phyloP scores from a whole-genome alignment of 202 grass and related monocot species.

The Setaria italica region DNA sequence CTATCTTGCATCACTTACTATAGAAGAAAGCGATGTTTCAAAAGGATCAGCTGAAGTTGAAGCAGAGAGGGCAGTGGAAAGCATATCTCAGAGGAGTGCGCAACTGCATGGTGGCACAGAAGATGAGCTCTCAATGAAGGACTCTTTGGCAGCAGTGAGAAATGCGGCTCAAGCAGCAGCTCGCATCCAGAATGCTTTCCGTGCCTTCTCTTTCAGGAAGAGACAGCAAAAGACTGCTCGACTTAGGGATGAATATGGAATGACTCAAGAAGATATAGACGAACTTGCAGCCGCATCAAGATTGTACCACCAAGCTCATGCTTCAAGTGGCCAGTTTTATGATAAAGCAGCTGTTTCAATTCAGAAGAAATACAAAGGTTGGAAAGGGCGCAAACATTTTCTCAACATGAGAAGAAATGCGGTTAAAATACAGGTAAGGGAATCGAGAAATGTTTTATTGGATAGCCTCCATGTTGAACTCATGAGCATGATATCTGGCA shows the following conservation, averaged over 20 bases:
- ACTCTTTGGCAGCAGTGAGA: conserved; percentile 96
- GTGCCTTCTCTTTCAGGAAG: conserved; percentile 89
- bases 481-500: conserved; percentile 16
- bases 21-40: conserved; percentile 70
- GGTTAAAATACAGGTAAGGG: conserved; percentile 70
- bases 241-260: conserved; percentile 81
- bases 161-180: conserved; percentile 91
- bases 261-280: conserved; percentile 92
- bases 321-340: conserved; percentile 60
- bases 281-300: conserved; percentile 80
- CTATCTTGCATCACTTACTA: conserved; percentile 79
- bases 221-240: conserved; percentile 63
- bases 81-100: conserved; percentile 66
- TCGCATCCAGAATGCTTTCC: conserved; percentile 95
- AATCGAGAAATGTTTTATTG: conserved; percentile 18
- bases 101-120: conserved; percentile 64
- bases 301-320: conserved; percentile 53
- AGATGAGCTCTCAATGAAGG: conserved; percentile 90
- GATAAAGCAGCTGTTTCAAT: conserved; percentile 97
- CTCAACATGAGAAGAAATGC: conserved; percentile 76
- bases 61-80: conserved; percentile 71
- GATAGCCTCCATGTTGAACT: conserved; percentile 34
- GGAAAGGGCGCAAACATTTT: conserved; percentile 86
- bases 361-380: conserved; percentile 93
- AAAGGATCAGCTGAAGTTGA: conserved; percentile 70